A percentile compares a stretch with the other conserved stretches of the same genome.
Conservation (phyloP, 495 filamentous ascomycete species). For the Tuber borchii region DNA sequence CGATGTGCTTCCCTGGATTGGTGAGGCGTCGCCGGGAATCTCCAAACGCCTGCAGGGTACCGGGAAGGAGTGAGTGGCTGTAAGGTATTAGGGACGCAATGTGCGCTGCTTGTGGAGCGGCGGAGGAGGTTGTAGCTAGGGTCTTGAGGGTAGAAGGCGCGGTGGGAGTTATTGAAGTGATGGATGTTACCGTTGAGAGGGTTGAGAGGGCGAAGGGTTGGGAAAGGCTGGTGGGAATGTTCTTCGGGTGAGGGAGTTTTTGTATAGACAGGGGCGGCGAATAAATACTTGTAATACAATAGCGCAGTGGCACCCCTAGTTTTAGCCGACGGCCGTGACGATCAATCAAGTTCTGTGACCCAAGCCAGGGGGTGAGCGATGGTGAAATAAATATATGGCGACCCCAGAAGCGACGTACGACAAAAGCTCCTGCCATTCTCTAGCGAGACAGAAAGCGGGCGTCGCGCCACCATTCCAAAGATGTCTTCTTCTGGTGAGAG, state of each 20-base stretch:
- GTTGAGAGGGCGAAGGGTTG: conserved; percentile 28
- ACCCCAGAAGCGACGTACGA: too few species aligned
- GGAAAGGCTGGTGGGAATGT: conserved; percentile 21
- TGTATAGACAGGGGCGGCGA: neutral
- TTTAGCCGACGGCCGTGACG: neutral
- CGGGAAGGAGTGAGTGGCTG: conserved; percentile 47
- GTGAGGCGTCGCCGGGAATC: conserved; percentile 42
- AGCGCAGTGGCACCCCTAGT: neutral
- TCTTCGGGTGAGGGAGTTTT: conserved; percentile 1
- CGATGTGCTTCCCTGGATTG: conserved; percentile 50
- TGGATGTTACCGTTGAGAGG: conserved; percentile 36
- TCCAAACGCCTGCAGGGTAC: conserved; percentile 26
- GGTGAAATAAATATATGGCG: too few species aligned
- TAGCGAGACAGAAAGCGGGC: too few species aligned
- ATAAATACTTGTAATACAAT: neutral
- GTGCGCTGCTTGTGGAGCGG: conserved; percentile 49
- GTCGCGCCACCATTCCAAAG: too few species aligned
- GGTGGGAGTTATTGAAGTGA: conserved; percentile 43
- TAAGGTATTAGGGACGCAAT: conserved; percentile 50
- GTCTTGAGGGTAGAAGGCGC: conserved; percentile 36
- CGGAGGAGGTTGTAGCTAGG: conserved; percentile 46
- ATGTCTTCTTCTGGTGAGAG: too few species aligned
- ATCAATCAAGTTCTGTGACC: neutral
- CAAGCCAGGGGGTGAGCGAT: too few species aligned
- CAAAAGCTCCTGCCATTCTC: too few species aligned